Base-by-base conservation (phyloP, 306 rosid species). In the Fagus sylvatica region DNA sequence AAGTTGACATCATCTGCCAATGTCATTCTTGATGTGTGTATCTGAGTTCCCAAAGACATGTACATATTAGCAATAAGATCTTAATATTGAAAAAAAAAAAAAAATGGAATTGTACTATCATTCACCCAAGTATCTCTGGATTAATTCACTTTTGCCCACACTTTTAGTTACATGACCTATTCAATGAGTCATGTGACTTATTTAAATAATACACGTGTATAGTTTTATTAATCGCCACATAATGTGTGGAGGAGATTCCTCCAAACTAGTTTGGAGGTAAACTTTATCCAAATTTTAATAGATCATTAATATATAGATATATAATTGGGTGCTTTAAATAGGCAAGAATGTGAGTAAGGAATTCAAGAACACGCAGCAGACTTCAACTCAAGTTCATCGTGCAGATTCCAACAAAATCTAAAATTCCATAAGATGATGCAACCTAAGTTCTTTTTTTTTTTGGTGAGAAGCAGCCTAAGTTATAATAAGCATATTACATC, bases 101-200 rank as follows among this genome's bases (percentile, higher is more conserved):
- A 55, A 42, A 2, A 76, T 13, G 34, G 34, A 5, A 8, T 57
- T 15, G n/a, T 42, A 42, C 9, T 42, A n/a, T 33, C 37, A 9
- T 9, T 6, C 36, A 59, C 33, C 89, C 83, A 88, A 79, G 75
- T 88, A 88, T 71, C 84, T 88, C 60, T 88, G 91, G 43, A 88
- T 88, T 64, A 88, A 79, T 41, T 88, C 91, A 84, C 91, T 88
- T 30, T 89, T 89, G 69, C 85, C 91, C 71, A 88, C 91, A 22
- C 28, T 22, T 22, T 22, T 22, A 22, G 28, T 22, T 22, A 22
- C 28, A 22, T 22, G 28, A 22, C 28, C 28, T 22, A 22, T 22
- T 22, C 28, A 22, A 22, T 22, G 28, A 22, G 28, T 22, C 28
- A 22, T 22, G 28, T 22, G 28, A 22, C 28, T 22, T 22, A 22